A percentile compares a stretch with the other conserved stretches of the same genome.
phyloP scores from a whole-genome alignment of 176 grass and related monocot genomes.

The Oryza rufipogon region DNA sequence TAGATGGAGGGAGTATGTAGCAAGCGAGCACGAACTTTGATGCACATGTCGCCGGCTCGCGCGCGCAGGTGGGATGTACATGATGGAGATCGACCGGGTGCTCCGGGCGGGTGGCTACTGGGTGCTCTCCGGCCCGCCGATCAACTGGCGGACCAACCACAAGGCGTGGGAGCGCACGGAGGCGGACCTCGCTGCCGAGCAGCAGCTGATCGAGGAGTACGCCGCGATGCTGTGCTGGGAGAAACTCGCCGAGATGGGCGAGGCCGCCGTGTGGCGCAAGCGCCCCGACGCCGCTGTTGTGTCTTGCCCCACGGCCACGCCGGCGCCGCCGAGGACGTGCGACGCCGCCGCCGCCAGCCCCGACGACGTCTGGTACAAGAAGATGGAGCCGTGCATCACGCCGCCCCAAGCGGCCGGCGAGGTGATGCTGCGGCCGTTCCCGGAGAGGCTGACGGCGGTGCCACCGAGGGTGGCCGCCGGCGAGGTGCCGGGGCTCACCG shows the following conservation, averaged over 20 bases:
- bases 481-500: constrained; percentile 52
- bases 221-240: constrained; percentile 86
- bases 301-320: constrained; percentile 7
- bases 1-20: too few relatives aligned
- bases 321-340: constrained; percentile 38
- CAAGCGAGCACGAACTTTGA: constrained; percentile 5
- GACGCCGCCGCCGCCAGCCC: constrained; percentile 41
- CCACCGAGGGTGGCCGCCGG: constrained; percentile 56
- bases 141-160: constrained; percentile 78
- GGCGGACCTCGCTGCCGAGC: constrained; percentile 71
- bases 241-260: constrained; percentile 73
- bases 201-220: constrained; percentile 70
- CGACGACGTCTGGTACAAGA: constrained; percentile 95
- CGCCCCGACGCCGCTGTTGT: constrained; percentile 50
- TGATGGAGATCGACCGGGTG: constrained; percentile 96
- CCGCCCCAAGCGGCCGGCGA: not conserved
- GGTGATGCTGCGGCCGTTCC: constrained; percentile 59
- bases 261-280: constrained; percentile 83
- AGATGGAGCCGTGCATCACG: constrained; percentile 73
- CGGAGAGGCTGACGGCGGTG: constrained; percentile 52
- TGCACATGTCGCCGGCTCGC: not conserved
- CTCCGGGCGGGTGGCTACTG: constrained; percentile 86
- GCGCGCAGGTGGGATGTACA: constrained; percentile 68
- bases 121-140: constrained; percentile 91
- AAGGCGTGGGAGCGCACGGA: constrained; percentile 65